These are phyloP conservation scores for Tylopilus balloui DNA, from an alignment of 768 basidiomycete genomes.

Conservation along the genomic window DNA sequence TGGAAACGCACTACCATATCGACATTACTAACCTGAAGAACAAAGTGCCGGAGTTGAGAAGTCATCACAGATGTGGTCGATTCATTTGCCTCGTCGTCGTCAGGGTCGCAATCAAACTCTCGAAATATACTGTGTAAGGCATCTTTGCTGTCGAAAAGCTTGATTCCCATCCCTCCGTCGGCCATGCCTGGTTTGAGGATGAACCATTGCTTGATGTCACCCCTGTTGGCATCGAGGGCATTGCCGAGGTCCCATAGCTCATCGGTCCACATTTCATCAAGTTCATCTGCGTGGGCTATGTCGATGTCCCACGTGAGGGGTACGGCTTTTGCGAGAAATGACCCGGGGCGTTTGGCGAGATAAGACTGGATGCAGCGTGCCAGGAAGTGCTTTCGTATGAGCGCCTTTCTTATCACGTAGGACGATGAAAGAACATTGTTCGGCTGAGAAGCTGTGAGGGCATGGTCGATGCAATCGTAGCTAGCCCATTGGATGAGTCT, in stretches of 20 bases:
- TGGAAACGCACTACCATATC: slow-evolving; percentile 1
- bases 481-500: slow-evolving; percentile 74
- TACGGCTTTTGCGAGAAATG: slow-evolving; percentile 48
- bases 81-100: slow-evolving; percentile 45
- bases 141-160: slow-evolving; percentile 78
- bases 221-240: slow-evolving; percentile 43
- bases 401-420: slow-evolving; percentile 85
- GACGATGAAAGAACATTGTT: slow-evolving; percentile 64
- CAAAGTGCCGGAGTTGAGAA: slow-evolving; percentile 91
- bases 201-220: slow-evolving; percentile 60
- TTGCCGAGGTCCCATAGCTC: slow-evolving; percentile 85
- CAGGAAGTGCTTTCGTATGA: slow-evolving; percentile 93
- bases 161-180: slow-evolving; percentile 91
- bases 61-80: slow-evolving; percentile 58
- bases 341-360: slow-evolving; percentile 61
- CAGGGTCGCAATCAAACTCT: slow-evolving; percentile 64
- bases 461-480: slow-evolving; percentile 84
- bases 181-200: slow-evolving; percentile 98
- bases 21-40: slow-evolving; percentile 68
- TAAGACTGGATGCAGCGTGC: slow-evolving; percentile 70
- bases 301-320: slow-evolving; percentile 84
- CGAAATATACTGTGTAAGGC: slow-evolving; percentile 71
- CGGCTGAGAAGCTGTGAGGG: slow-evolving; percentile 53
- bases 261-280: slow-evolving; percentile 90
- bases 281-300: slow-evolving; percentile 85